Conservation (phyloP, 176 grass and related monocot genomes). For the Triticum timopheevii region DNA sequence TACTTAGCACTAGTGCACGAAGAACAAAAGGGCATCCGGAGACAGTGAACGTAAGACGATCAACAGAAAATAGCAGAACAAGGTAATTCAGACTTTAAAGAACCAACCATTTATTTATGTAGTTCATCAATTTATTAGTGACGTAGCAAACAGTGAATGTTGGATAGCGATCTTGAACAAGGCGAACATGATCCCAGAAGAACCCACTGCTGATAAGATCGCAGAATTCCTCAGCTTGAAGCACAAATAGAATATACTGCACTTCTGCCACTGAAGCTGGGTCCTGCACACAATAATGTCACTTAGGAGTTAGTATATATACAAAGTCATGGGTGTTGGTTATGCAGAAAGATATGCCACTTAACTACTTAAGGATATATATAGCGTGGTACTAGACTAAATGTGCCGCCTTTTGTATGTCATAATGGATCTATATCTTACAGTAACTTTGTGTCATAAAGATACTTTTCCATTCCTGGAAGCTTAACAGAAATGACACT, state of each 20-base stretch:
- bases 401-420: background rate
- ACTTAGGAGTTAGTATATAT: slow-evolving; percentile 12
- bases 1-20: background rate
- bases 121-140: slow-evolving; percentile 70
- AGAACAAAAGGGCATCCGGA: background rate
- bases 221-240: slow-evolving; percentile 91
- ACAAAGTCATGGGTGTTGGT: background rate
- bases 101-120: slow-evolving; percentile 80
- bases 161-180: slow-evolving; percentile 53
- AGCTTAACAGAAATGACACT: background rate
- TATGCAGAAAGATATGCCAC: slow-evolving; percentile 16
- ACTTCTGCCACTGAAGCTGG: slow-evolving; percentile 42
- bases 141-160: slow-evolving; percentile 69
- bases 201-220: slow-evolving; percentile 45
- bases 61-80: background rate
- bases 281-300: slow-evolving; percentile 38
- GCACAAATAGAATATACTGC: slow-evolving; percentile 63
- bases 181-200: slow-evolving; percentile 44
- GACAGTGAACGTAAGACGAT: background rate
- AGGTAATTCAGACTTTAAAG: background rate
- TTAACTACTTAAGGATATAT: slow-evolving; percentile 14
- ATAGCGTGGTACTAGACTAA: background rate
- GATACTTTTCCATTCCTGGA: background rate
- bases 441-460: background rate
- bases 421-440: background rate